phyloP scores from a whole-genome alignment of 768 basidiomycete species.

The Lepiota brunneoincarnata region DNA sequence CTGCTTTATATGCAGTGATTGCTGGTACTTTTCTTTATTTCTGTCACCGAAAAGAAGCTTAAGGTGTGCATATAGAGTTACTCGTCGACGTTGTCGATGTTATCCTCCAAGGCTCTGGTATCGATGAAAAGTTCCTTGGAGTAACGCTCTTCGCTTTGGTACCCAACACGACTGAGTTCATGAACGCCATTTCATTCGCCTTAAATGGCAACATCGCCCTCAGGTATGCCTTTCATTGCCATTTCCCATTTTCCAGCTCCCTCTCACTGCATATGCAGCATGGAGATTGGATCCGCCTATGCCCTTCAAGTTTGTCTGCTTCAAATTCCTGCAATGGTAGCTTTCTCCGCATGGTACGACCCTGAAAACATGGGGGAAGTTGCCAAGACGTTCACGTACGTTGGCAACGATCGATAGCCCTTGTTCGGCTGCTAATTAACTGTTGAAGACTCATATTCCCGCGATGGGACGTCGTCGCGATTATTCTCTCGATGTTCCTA shows the following conservation, averaged over 20 bases:
- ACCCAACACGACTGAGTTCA: slow-evolving; percentile 98
- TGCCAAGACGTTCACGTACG: slow-evolving; percentile 92
- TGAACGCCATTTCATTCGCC: slow-evolving; percentile 99
- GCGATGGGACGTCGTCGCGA: slow-evolving; percentile 94
- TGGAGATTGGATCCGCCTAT: slow-evolving; percentile 99
- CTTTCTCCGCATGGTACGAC: slow-evolving; percentile 94
- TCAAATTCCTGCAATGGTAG: slow-evolving; percentile 98
- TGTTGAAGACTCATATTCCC: slow-evolving; percentile 86
- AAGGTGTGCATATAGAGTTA: slow-evolving; percentile 55
- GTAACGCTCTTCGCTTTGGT: slow-evolving; percentile 96
- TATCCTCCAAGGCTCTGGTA: slow-evolving; percentile 83
- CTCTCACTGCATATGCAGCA: slow-evolving; percentile 44
- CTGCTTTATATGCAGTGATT: slow-evolving; percentile 90
- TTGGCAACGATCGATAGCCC: slow-evolving; percentile 14
- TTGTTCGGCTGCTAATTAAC: neutral
- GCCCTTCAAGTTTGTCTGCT: slow-evolving; percentile 96
- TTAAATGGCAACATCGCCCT: slow-evolving; percentile 95
- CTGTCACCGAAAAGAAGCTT: neutral
- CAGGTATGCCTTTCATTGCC: slow-evolving; percentile 51
- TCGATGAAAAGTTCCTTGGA: slow-evolving; percentile 97
- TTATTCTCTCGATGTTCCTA: slow-evolving; percentile 94
- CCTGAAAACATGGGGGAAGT: slow-evolving; percentile 83
- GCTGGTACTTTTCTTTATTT: slow-evolving; percentile 62
- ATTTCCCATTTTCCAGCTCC: neutral
- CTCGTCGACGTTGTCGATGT: slow-evolving; percentile 95